Evolutionary conservation across 352 stramenopile species (phyloP).

Genomic region (Blastocystis sp.): DNA sequence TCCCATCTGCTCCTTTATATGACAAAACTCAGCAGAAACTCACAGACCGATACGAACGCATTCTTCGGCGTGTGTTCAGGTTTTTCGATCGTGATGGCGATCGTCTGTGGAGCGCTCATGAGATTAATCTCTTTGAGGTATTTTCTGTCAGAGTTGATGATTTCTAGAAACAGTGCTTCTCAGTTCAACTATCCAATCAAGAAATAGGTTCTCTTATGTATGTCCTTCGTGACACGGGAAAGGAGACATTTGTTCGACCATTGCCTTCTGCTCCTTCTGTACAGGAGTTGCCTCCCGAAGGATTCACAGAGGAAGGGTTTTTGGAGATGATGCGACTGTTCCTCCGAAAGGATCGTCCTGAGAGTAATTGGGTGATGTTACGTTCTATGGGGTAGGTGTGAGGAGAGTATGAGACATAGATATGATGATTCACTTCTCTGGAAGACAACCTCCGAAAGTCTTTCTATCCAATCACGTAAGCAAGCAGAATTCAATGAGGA

Average conservation of each 20-base stretch:
- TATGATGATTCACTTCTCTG: background rate
- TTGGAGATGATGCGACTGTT: background rate
- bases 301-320: slow-evolving; percentile 27
- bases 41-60: background rate
- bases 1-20: slow-evolving; percentile 16
- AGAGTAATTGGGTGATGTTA: slow-evolving; percentile 18
- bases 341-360: background rate
- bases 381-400: background rate
- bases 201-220: background rate
- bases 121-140: slow-evolving; percentile 35
- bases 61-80: slow-evolving; percentile 41
- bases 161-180: slow-evolving; percentile 16
- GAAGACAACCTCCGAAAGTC: background rate
- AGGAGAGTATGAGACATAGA: background rate
- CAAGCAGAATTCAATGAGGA: background rate
- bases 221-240: background rate
- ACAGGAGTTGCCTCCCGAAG: background rate
- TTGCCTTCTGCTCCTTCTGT: background rate
- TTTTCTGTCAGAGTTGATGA: background rate
- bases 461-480: background rate
- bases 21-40: background rate
- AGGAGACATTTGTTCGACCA: background rate
- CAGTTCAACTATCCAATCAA: background rate
- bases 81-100: slow-evolving; percentile 47
- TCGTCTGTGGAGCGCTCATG: slow-evolving; percentile 14